Percentiles rank a stretch among this genome's conserved stretches.
Evolutionary conservation across 2,329 filamentous ascomycete species (phyloP).

Genomic region (Ceratocystis colombiana): DNA sequence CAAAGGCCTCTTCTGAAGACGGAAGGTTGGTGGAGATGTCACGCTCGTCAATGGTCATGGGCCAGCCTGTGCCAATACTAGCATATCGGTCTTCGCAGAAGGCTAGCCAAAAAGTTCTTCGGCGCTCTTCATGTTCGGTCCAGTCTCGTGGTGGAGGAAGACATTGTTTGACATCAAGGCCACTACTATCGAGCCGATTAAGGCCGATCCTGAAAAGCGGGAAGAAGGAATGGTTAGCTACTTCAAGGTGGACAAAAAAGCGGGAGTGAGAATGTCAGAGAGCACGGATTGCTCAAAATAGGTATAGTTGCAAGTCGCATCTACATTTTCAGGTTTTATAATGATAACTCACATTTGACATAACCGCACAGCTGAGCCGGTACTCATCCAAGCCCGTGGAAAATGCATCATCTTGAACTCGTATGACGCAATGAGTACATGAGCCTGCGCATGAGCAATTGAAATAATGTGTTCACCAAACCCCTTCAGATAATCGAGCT

Average conservation of each 20-base stretch:
- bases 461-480: slow-evolving; percentile 84
- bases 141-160: slow-evolving; percentile 78
- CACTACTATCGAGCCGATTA: slow-evolving; percentile 71
- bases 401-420: slow-evolving; percentile 99
- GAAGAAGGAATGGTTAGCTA: slow-evolving; percentile 32
- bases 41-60: slow-evolving; percentile 82
- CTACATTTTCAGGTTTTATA: not conserved
- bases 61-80: slow-evolving; percentile 95
- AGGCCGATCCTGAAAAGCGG: slow-evolving; percentile 64
- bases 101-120: slow-evolving; percentile 89
- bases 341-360: slow-evolving; percentile 59
- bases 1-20: slow-evolving; percentile 71
- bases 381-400: slow-evolving; percentile 87
- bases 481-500: slow-evolving; percentile 81
- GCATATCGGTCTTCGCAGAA: slow-evolving; percentile 87
- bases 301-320: not conserved
- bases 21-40: slow-evolving; percentile 85
- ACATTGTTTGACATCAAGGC: slow-evolving; percentile 86
- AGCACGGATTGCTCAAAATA: too few species aligned
- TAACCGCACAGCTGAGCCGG: slow-evolving; percentile 69
- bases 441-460: slow-evolving; percentile 75
- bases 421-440: slow-evolving; percentile 67
- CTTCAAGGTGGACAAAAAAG: too few species aligned
- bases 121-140: slow-evolving; percentile 84
- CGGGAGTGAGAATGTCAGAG: too few species aligned